phyloP scores from a whole-genome alignment of 768 basidiomycete genomes.

The Tulasnella sp. region DNA sequence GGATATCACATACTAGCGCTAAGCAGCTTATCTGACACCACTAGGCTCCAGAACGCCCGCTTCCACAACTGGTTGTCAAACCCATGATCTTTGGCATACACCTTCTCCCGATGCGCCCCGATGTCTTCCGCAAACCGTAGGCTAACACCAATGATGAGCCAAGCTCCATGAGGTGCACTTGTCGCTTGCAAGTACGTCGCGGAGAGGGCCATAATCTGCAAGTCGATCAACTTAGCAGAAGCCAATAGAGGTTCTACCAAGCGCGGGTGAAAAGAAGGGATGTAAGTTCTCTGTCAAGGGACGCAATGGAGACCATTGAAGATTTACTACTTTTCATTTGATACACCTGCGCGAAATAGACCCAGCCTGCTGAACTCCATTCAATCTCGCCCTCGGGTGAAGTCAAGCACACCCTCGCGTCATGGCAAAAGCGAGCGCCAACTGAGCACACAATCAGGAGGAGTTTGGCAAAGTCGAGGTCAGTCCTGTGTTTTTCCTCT shows the following conservation, averaged over 20 bases:
- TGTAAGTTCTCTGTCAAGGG: not conserved
- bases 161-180: not conserved
- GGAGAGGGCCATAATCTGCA: slow-evolving; percentile 26
- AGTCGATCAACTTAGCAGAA: not conserved
- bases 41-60: slow-evolving; percentile 57
- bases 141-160: not conserved
- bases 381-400: slow-evolving; percentile 19
- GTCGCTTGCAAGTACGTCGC: slow-evolving; percentile 45
- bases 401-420: slow-evolving; percentile 42
- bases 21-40: slow-evolving; percentile 26
- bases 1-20: slow-evolving; percentile 16
- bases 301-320: slow-evolving; percentile 30
- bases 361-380: slow-evolving; percentile 51
- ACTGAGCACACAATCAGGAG: slow-evolving; percentile 64
- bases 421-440: slow-evolving; percentile 46
- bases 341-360: slow-evolving; percentile 53
- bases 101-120: slow-evolving; percentile 21
- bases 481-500: slow-evolving; percentile 39
- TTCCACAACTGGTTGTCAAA: slow-evolving; percentile 68
- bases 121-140: not conserved
- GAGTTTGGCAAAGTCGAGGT: slow-evolving; percentile 44
- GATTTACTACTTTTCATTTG: slow-evolving; percentile 35
- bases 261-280: not conserved
- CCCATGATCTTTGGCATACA: slow-evolving; percentile 35
- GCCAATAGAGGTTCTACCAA: slow-evolving; percentile 30